Conservation (phyloP, 2,329 filamentous ascomycete genomes). For the Zalaria obscura region DNA sequence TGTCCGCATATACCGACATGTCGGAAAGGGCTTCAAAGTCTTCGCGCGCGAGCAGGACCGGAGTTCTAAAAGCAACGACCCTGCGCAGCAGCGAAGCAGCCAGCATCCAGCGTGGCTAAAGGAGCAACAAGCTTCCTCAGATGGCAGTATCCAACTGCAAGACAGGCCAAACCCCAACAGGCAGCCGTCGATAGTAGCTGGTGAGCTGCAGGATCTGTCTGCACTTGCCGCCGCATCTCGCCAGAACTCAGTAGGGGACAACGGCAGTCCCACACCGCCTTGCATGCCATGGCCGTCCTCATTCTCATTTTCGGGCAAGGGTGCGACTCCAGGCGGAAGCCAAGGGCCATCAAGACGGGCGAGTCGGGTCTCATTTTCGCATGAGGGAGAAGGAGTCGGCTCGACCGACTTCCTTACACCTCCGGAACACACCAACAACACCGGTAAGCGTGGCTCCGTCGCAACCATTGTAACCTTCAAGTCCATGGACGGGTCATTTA, state of each 20-base stretch:
- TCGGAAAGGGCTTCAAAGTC: slow-evolving; percentile 33
- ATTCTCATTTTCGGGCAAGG: not conserved
- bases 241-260: not conserved
- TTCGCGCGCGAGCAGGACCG: slow-evolving; percentile 17
- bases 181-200: not conserved
- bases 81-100: not conserved
- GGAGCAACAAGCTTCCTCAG: not conserved
- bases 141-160: not conserved
- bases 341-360: not conserved
- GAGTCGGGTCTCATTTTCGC: not conserved
- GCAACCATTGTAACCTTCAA: slow-evolving; percentile 1
- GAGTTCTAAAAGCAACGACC: slow-evolving; percentile 5
- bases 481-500: not conserved
- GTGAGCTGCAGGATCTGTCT: slow-evolving; percentile 1
- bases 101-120: not conserved
- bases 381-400: not conserved
- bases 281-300: not conserved
- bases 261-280: not conserved
- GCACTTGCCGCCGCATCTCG: not conserved
- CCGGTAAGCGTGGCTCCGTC: not conserved
- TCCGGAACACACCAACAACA: not conserved
- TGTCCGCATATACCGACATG: slow-evolving; percentile 55
- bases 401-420: not conserved
- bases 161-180: too few species aligned
- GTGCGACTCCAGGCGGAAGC: not conserved